Evolutionary conservation across 495 filamentous ascomycete genomes (phyloP).

Genomic region (Neurospora sp.): DNA sequence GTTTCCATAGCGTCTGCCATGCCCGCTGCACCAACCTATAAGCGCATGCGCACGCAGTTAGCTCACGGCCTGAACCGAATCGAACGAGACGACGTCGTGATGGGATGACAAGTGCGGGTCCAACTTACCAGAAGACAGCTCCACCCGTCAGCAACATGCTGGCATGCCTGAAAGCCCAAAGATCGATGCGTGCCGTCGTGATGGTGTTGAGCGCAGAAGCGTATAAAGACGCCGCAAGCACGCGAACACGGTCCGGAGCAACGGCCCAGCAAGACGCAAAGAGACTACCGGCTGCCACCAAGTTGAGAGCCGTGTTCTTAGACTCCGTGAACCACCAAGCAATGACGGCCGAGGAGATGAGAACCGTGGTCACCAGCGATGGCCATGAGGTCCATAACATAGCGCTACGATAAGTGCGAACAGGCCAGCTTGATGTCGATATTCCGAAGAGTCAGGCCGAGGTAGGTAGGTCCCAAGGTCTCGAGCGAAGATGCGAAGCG

Average conservation of each 20-base stretch:
- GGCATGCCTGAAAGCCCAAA: slow-evolving; percentile 29
- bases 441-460: not conserved
- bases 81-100: not conserved
- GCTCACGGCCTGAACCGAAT: not conserved
- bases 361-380: slow-evolving; percentile 37
- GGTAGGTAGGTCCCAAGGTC: not conserved
- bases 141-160: slow-evolving; percentile 37
- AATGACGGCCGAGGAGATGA: slow-evolving; percentile 40
- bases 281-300: slow-evolving; percentile 36
- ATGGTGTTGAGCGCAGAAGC: slow-evolving; percentile 22
- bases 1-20: slow-evolving; percentile 77
- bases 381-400: slow-evolving; percentile 44
- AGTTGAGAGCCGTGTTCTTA: slow-evolving; percentile 34
- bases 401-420: slow-evolving; percentile 26
- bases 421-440: not conserved
- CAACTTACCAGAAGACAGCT: slow-evolving; percentile 35
- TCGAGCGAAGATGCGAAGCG: not conserved
- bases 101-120: not conserved
- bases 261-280: slow-evolving; percentile 37
- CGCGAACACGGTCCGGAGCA: slow-evolving; percentile 33
- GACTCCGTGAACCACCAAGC: slow-evolving; percentile 40
- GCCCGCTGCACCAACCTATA: slow-evolving; percentile 69
- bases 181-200: slow-evolving; percentile 27
- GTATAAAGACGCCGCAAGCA: slow-evolving; percentile 27
- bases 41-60: slow-evolving; percentile 5